These are phyloP conservation scores for Arabidopsis arenosa DNA, from an alignment of 345 rosid species.

Conservation along the genomic window DNA sequence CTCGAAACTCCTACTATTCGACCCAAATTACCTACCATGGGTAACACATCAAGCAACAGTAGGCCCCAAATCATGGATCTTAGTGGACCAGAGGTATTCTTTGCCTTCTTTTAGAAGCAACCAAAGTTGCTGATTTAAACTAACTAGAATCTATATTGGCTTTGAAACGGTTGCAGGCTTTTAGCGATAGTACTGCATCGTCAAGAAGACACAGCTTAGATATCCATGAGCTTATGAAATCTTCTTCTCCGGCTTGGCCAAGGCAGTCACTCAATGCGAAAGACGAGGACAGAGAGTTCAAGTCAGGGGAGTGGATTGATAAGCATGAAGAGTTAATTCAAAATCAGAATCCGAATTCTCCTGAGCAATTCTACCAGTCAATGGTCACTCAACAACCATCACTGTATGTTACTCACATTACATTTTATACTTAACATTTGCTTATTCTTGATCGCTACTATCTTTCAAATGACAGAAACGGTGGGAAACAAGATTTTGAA, in stretches of 20 bases:
- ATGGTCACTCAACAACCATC: slow-evolving; percentile 16
- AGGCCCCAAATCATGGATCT: slow-evolving; percentile 61
- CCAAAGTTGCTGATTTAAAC: background rate
- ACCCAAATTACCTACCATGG: slow-evolving; percentile 53
- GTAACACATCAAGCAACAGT: slow-evolving; percentile 45
- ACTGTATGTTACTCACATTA: slow-evolving; percentile 46
- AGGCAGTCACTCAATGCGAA: slow-evolving; percentile 51
- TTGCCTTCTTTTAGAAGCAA: slow-evolving; percentile 7
- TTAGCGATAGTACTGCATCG: slow-evolving; percentile 52
- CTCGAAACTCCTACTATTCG: slow-evolving; percentile 53
- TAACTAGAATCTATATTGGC: slow-evolving; percentile 13
- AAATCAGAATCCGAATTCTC: slow-evolving; percentile 9
- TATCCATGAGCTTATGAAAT: slow-evolving; percentile 65
- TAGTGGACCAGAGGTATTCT: slow-evolving; percentile 66
- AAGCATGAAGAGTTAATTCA: slow-evolving; percentile 41
- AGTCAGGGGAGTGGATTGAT: slow-evolving; percentile 75
- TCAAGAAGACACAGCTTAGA: slow-evolving; percentile 72
- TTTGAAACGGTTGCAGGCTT: slow-evolving; percentile 44
- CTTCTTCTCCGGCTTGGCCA: slow-evolving; percentile 59
- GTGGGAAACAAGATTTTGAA: slow-evolving; percentile 57
- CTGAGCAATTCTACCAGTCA: slow-evolving; percentile 26
- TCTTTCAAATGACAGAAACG: slow-evolving; percentile 46
- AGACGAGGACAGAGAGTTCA: slow-evolving; percentile 64
- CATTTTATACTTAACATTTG: background rate
- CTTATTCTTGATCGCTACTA: slow-evolving; percentile 4